Conservation (phyloP, 2,329 filamentous ascomycete species). For the Microdochium nivale region DNA sequence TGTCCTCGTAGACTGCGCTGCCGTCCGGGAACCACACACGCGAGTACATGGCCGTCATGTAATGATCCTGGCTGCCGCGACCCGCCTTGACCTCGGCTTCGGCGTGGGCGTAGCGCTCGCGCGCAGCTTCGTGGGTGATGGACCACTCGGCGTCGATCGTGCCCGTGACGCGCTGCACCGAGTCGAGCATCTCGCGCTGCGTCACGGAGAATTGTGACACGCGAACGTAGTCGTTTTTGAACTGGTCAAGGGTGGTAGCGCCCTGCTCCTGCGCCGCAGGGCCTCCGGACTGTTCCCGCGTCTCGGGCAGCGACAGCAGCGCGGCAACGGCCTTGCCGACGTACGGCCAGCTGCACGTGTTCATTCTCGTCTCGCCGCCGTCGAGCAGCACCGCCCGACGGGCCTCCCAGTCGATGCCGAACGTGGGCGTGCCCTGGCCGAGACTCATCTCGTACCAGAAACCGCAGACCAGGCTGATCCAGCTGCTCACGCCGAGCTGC, state of each 20-base stretch:
- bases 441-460: too few relatives aligned
- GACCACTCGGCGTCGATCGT: slow-evolving; percentile 53
- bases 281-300: slow-evolving; percentile 17
- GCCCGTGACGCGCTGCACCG: slow-evolving; percentile 48
- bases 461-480: slow-evolving; percentile 25
- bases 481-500: slow-evolving; percentile 23
- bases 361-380: slow-evolving; percentile 44
- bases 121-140: slow-evolving; percentile 36
- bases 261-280: too few relatives aligned
- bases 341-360: slow-evolving; percentile 50
- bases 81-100: slow-evolving; percentile 29
- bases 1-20: slow-evolving; percentile 29
- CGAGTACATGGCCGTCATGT: slow-evolving; percentile 43
- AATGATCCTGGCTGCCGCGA: slow-evolving; percentile 36
- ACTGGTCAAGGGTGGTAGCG: slow-evolving; percentile 29
- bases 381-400: slow-evolving; percentile 34
- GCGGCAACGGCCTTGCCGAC: slow-evolving; percentile 40
- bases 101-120: slow-evolving; percentile 39
- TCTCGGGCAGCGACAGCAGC: slow-evolving; percentile 35
- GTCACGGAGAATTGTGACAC: slow-evolving; percentile 47
- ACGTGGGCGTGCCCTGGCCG: slow-evolving; percentile 13
- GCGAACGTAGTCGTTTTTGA: slow-evolving; percentile 39
- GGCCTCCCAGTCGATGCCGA: slow-evolving; percentile 37
- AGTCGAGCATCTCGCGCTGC: slow-evolving; percentile 58
- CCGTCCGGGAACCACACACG: slow-evolving; percentile 41